phyloP scores from a whole-genome alignment of 2,329 filamentous ascomycete species.

The Colletotrichum sansevieriae region DNA sequence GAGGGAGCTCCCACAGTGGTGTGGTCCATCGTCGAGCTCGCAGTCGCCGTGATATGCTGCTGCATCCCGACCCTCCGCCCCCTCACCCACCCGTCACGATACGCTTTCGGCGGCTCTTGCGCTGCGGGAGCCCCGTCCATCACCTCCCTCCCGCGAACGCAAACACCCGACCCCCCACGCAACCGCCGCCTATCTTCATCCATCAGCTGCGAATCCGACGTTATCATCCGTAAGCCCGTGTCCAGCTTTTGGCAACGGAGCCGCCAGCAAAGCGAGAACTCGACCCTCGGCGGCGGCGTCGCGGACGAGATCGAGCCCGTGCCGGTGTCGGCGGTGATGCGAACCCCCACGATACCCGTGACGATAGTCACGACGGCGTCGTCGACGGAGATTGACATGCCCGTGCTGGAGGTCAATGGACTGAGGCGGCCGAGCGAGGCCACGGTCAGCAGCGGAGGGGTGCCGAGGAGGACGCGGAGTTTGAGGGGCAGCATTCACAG shows the following conservation, averaged over 20 bases:
- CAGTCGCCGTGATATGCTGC: slow-evolving; percentile 54
- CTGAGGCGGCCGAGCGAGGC: slow-evolving; percentile 7
- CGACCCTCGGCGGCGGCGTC: not conserved
- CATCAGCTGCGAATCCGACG: slow-evolving; percentile 24
- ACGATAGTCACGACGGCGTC: not conserved
- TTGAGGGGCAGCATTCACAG: slow-evolving; percentile 19
- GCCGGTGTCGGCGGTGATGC: not conserved
- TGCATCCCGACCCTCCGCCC: slow-evolving; percentile 56
- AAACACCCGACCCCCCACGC: not conserved
- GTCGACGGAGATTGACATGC: not conserved
- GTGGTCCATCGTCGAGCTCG: slow-evolving; percentile 57
- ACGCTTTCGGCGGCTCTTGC: not conserved
- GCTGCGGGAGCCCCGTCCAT: too few species aligned
- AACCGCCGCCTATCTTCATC: slow-evolving; percentile 8
- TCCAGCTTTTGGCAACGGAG: slow-evolving; percentile 29
- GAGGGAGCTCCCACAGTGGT: slow-evolving; percentile 49
- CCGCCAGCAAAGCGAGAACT: slow-evolving; percentile 27
- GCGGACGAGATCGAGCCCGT: slow-evolving; percentile 32
- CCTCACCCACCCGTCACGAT: slow-evolving; percentile 26
- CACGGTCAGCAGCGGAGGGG: not conserved
- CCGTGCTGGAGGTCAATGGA: slow-evolving; percentile 14
- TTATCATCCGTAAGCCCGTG: slow-evolving; percentile 11
- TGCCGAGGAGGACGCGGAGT: slow-evolving; percentile 5
- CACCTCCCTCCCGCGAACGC: not conserved
- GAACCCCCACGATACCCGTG: not conserved